A percentile compares a stretch with the other conserved stretches of the same genome.
These are phyloP conservation scores for Amphicarpaea edgeworthii DNA, from an alignment of 306 rosid genomes.

Conservation along the genomic window DNA sequence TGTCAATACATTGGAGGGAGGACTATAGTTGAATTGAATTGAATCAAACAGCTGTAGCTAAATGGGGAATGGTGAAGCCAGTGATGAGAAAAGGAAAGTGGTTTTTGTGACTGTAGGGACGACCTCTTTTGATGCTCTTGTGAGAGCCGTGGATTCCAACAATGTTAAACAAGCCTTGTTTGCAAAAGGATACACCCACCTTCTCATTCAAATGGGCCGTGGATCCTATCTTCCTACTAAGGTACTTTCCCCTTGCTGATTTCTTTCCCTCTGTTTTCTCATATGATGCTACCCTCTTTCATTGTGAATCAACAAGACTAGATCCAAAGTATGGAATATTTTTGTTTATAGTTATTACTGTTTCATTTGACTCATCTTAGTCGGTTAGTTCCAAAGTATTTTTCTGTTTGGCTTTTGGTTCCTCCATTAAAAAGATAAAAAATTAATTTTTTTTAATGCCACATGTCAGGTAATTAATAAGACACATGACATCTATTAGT, in stretches of 20 bases:
- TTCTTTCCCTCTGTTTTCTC: not conserved
- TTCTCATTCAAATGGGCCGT: slow-evolving; percentile 85
- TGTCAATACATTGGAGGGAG: not conserved
- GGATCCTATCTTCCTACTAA: slow-evolving; percentile 74
- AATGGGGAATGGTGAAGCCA: slow-evolving; percentile 58
- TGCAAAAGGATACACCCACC: slow-evolving; percentile 75
- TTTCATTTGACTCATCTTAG: too few species aligned
- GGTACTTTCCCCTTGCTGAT: slow-evolving; percentile 45
- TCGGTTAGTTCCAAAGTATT: too few species aligned
- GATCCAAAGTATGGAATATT: too few species aligned
- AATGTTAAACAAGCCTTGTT: slow-evolving; percentile 60
- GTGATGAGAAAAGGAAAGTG: slow-evolving; percentile 45
- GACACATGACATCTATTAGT: too few species aligned
- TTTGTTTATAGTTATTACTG: not conserved
- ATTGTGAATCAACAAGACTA: too few species aligned
- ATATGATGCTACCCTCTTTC: not conserved
- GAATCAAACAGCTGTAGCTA: not conserved
- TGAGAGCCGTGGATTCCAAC: slow-evolving; percentile 60
- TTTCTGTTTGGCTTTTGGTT: too few species aligned
- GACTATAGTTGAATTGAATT: not conserved
- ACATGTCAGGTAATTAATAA: too few species aligned
- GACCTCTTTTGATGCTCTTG: slow-evolving; percentile 81
- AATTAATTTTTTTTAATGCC: too few species aligned
- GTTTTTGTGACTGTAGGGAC: slow-evolving; percentile 92
- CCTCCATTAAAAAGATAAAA: too few species aligned